Conservation (phyloP, 2,329 filamentous ascomycete genomes). For the Thielaviopsis musarum region DNA sequence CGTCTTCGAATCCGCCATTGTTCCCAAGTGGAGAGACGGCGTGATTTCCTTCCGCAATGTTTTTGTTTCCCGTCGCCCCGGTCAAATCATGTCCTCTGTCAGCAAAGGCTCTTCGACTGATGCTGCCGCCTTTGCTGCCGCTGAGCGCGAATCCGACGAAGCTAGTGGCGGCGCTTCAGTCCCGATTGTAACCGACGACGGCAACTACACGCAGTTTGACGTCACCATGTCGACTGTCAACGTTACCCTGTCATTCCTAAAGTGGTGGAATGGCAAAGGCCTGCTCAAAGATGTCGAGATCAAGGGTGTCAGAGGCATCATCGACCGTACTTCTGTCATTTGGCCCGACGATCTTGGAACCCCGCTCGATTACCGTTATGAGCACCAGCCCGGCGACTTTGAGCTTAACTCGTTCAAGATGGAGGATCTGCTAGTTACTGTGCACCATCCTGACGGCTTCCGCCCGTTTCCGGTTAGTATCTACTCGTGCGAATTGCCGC, state of each 20-base stretch:
- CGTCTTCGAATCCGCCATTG: constrained; percentile 93
- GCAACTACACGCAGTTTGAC: constrained; percentile 96
- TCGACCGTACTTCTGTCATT: constrained; percentile 72
- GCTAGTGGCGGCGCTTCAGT: constrained; percentile 18
- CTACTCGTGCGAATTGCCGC: constrained; percentile 84
- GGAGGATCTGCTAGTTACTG: constrained; percentile 78
- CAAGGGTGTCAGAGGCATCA: constrained; percentile 78
- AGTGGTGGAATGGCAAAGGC: constrained; percentile 97
- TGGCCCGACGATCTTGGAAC: constrained; percentile 52
- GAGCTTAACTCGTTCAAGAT: constrained; percentile 95
- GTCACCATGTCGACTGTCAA: constrained; percentile 90
- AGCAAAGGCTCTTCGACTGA: constrained; percentile 79
- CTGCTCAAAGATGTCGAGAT: constrained; percentile 83
- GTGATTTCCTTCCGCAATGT: constrained; percentile 96
- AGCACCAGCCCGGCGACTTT: constrained; percentile 83
- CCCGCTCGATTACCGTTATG: constrained; percentile 72
- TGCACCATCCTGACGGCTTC: constrained; percentile 81
- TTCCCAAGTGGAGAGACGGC: constrained; percentile 86
- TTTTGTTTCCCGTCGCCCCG: constrained; percentile 81
- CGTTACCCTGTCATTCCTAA: constrained; percentile 90
- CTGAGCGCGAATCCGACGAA: constrained; percentile 40
- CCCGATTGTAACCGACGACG: constrained; percentile 53
- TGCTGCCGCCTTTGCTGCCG: constrained; percentile 72
- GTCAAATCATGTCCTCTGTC: constrained; percentile 64
- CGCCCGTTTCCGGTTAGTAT: constrained; percentile 93